A percentile compares a stretch with the other conserved stretches of the same genome.
Evolutionary conservation across 495 filamentous ascomycete genomes (phyloP).

Genomic region (Filosporella fistucella): DNA sequence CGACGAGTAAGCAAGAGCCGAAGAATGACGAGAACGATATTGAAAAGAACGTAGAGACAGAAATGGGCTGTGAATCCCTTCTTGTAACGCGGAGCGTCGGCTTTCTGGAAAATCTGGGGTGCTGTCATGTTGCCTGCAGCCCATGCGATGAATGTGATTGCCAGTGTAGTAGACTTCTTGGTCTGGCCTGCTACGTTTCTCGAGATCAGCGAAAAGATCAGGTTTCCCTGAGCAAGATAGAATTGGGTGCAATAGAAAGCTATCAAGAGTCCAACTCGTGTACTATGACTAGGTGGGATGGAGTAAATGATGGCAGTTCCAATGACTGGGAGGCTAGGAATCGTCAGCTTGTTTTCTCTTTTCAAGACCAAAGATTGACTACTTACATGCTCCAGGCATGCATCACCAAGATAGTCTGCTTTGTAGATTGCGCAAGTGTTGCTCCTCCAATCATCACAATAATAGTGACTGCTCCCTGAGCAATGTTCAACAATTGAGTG

Average conservation of each 20-base stretch:
- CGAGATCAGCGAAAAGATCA: slow-evolving; percentile 16
- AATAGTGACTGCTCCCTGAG: slow-evolving; percentile 61
- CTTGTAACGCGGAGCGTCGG: slow-evolving; percentile 49
- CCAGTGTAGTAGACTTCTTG: slow-evolving; percentile 16
- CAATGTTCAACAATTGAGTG: slow-evolving; percentile 59
- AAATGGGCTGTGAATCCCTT: slow-evolving; percentile 65
- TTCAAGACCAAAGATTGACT: neutral
- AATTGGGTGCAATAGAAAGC: slow-evolving; percentile 19
- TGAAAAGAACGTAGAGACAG: slow-evolving; percentile 52
- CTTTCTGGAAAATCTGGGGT: slow-evolving; percentile 14
- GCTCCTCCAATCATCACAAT: slow-evolving; percentile 54
- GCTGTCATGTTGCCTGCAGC: slow-evolving; percentile 16
- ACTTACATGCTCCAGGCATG: slow-evolving; percentile 34
- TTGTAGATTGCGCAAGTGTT: slow-evolving; percentile 50
- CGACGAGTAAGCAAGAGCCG: slow-evolving; percentile 53
- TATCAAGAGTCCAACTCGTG: slow-evolving; percentile 14
- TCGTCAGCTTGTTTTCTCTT: neutral
- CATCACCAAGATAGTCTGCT: slow-evolving; percentile 46
- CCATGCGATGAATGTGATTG: slow-evolving; percentile 13
- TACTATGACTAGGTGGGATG: slow-evolving; percentile 31
- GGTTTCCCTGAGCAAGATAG: slow-evolving; percentile 15
- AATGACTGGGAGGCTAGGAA: slow-evolving; percentile 6
- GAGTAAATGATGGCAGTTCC: slow-evolving; percentile 17
- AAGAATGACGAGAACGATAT: slow-evolving; percentile 53
- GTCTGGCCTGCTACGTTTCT: slow-evolving; percentile 18